Evolutionary conservation across 2,329 filamentous ascomycete species (phyloP), one percentile per base, ranked within the genome.

Genomic region (Fusarium agapanthi): DNA sequence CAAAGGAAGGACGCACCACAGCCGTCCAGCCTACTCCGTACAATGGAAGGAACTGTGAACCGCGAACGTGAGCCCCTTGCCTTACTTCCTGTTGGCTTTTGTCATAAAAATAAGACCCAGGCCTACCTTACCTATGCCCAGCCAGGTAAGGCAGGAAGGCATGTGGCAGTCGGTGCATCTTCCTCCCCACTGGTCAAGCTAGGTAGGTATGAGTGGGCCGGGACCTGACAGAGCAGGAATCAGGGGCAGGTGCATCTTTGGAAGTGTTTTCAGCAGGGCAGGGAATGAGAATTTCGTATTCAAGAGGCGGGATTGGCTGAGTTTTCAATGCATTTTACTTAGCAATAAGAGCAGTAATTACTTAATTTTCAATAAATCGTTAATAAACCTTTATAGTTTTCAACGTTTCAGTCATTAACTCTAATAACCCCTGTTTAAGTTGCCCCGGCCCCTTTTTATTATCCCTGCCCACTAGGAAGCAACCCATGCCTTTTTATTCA

Each of bases 91-190:
- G 50, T 43, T 34, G n/a, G 41, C 32, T 55, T 61, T 70, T 65
- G 60, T 56, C 60, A 55, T 48, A 40, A 57, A 72, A 72, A 72
- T 61, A 70, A 51, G 69, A 59, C 35, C 32, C 30, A 66, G 59
- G 32, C 32, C 32, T 34, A 34, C 32, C 14, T 34, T 34, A n/a
- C 28, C 30, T 34, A 56, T 45, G 44, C 56, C 54, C 45, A 72
- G 55, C 51, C 59, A 69, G 65, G 61, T 56, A 68, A 62, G 69
- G 69, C 64, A 72, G 51, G 64, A 72, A 69, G 44, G 40, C 64
- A 72, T 72, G 69, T 72, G 69, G 69, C 67, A 71, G 34, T 69
- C 26, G 59, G 44, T 51, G 62, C 35, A 28, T 48, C 50, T 67
- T 35, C 54, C 44, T 55, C 70, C 30, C 50, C 55, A 57, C 61